Evolutionary conservation across 129 eudicot species (phyloP), one percentile per base, ranked within the genome.

Genomic region (Flaveria sonorensis): DNA sequence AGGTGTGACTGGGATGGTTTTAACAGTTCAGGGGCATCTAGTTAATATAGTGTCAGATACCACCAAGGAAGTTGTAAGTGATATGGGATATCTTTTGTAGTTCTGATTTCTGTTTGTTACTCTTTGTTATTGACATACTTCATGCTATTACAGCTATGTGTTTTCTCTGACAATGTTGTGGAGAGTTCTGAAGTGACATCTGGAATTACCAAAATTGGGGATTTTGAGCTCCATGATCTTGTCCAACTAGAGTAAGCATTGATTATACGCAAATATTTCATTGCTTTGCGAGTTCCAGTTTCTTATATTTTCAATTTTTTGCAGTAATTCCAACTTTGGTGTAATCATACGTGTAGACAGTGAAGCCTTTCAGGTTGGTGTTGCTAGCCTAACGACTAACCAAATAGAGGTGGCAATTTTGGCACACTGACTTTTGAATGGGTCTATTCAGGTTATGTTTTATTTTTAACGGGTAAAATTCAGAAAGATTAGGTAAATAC

Each of bases 111-210:
- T 7, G 2, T 61, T 46, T 11, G 7, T 67, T 40, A 36, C 61
- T 36, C 18, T n/a, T 65, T 16, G n/a, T 57, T 56, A 26, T 70
- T 75, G 70, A 65, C 20, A 5, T 71, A 28, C 42, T 45, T 67
- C 11, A 24, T 75, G 50, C 46, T 23, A 12, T 64, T 84, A 14
- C 86, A 94, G 98, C 85, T 91, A 72, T 93, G 89, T 63, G 96
- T 94, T n/a, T 94, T 91, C 78, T 92, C 99, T 21, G 97, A 89
- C 81, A 90, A 91, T 85, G 94, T 94, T 80, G 96, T 91, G 78
- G 97, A 91, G 82, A 94, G 99, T 85, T 94, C 97, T 82, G 98
- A 93, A 85, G 97, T 94, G 40, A 94, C 99, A 36, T 87, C 97
- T 51, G 99, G 99, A 24, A 77, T 91, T 36, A 94, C 97, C 52